A percentile compares a stretch with the other conserved stretches of the same genome.
These are phyloP conservation scores for Thermothelomyces thermophilus DNA, from an alignment of 2,329 filamentous ascomycete genomes.

Conservation along the genomic window DNA sequence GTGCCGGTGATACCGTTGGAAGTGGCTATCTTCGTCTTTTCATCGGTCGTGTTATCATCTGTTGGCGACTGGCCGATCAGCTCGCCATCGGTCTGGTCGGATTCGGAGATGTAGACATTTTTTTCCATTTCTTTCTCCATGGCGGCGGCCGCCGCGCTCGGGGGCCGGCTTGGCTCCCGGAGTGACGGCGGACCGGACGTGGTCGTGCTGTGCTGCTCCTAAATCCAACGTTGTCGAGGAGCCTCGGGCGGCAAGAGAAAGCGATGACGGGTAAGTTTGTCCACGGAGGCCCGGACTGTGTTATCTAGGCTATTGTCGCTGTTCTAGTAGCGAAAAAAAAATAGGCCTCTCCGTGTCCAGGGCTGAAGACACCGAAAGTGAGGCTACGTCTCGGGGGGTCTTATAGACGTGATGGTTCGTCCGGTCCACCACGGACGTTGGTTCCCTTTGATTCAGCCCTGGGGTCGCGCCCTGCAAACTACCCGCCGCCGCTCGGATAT, in stretches of 20 bases:
- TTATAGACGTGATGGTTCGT: no score
- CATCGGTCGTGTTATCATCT: not conserved
- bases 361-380: no score
- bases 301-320: no score
- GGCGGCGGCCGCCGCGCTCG: not conserved
- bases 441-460: not conserved
- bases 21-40: no score
- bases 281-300: no score
- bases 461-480: no score
- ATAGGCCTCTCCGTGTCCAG: no score
- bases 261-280: not conserved
- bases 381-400: no score
- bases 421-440: not conserved
- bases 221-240: not conserved
- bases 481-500: constrained; percentile 8
- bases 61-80: not conserved
- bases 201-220: not conserved
- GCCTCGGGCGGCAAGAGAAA: no score
- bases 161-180: not conserved
- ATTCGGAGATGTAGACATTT: constrained; percentile 12
- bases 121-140: constrained; percentile 15
- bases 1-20: not conserved
- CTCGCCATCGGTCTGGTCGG: constrained; percentile 14
- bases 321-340: no score
- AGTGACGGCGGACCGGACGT: not conserved